A percentile compares a stretch with the other conserved stretches of the same genome.
phyloP scores from a whole-genome alignment of 768 basidiomycete genomes.

The Sarcomyxa edulis region DNA sequence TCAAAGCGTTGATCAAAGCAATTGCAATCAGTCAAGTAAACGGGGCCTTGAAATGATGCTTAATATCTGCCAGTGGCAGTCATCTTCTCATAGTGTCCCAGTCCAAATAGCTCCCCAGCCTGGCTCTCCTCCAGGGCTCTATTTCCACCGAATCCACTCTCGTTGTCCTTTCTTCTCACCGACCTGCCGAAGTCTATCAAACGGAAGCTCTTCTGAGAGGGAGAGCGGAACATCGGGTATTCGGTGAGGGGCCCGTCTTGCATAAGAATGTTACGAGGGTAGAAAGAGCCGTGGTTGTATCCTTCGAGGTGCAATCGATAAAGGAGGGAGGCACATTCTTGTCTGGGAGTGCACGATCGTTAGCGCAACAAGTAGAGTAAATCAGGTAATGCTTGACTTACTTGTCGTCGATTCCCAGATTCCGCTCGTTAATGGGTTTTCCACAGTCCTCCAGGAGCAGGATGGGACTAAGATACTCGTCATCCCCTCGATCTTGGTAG shows the following conservation, averaged over 20 bases:
- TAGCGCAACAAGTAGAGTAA: not conserved
- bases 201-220: conserved; percentile 27
- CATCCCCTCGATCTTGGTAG: conserved; percentile 6
- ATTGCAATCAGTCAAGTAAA: too few species aligned
- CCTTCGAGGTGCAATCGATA: conserved; percentile 29
- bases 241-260: conserved; percentile 27
- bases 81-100: too few species aligned
- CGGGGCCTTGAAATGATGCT: too few species aligned
- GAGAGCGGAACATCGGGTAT: conserved; percentile 8
- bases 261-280: conserved; percentile 29
- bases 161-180: too few species aligned
- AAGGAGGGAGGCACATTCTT: conserved; percentile 36
- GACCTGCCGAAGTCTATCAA: conserved; percentile 35
- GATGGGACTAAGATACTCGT: conserved; percentile 28
- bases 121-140: too few species aligned
- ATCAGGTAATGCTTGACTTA: conserved; percentile 10
- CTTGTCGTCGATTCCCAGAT: conserved; percentile 32
- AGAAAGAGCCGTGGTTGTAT: conserved; percentile 33
- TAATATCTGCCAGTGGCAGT: too few species aligned
- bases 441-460: conserved; percentile 41
- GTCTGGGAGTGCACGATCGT: conserved; percentile 19
- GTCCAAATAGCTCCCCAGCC: too few species aligned
- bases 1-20: too few species aligned
- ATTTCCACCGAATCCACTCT: too few species aligned
- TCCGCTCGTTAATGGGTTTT: conserved; percentile 14